A percentile compares a stretch with the other conserved stretches of the same genome.
Evolutionary conservation across 2,329 filamentous ascomycete genomes (phyloP).

Genomic region (Fusarium praegraminearum): DNA sequence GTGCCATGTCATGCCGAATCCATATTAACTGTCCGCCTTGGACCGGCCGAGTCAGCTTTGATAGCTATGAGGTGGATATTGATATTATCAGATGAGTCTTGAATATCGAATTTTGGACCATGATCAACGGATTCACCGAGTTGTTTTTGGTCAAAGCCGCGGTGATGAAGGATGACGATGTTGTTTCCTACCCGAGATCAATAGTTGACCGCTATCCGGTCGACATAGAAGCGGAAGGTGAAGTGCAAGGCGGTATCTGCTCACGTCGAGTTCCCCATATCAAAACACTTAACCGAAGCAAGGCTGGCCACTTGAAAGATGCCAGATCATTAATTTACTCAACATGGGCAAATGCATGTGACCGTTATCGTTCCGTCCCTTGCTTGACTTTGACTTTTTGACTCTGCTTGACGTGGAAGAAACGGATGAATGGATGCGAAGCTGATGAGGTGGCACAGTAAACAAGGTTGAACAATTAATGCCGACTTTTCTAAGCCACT

Average conservation of each 20-base stretch:
- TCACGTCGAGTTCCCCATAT: slow-evolving; percentile 27
- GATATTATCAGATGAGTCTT: slow-evolving; percentile 30
- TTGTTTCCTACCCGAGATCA: not conserved
- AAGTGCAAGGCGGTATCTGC: slow-evolving; percentile 22
- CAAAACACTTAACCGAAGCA: slow-evolving; percentile 25
- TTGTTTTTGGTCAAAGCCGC: slow-evolving; percentile 13
- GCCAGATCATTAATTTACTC: slow-evolving; percentile 37
- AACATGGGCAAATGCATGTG: slow-evolving; percentile 46
- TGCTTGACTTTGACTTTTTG: slow-evolving; percentile 5
- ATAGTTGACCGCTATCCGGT: slow-evolving; percentile 28
- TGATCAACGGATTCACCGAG: slow-evolving; percentile 8
- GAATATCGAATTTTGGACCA: not conserved
- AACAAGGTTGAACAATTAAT: slow-evolving; percentile 11
- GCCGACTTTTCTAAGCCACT: slow-evolving; percentile 23
- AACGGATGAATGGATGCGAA: not conserved
- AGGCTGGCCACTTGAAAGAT: slow-evolving; percentile 36
- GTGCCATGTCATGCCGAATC: slow-evolving; percentile 1
- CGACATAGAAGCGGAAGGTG: slow-evolving; percentile 5
- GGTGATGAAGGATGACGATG: slow-evolving; percentile 5
- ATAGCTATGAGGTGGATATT: slow-evolving; percentile 35
- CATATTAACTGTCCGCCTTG: slow-evolving; percentile 22
- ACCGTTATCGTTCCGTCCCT: slow-evolving; percentile 18
- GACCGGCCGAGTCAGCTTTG: slow-evolving; percentile 42
- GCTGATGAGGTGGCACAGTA: slow-evolving; percentile 33
- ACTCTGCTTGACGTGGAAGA: slow-evolving; percentile 28